phyloP scores from a whole-genome alignment of 2,329 filamentous ascomycete species.

The Aspergillus neoniger region DNA sequence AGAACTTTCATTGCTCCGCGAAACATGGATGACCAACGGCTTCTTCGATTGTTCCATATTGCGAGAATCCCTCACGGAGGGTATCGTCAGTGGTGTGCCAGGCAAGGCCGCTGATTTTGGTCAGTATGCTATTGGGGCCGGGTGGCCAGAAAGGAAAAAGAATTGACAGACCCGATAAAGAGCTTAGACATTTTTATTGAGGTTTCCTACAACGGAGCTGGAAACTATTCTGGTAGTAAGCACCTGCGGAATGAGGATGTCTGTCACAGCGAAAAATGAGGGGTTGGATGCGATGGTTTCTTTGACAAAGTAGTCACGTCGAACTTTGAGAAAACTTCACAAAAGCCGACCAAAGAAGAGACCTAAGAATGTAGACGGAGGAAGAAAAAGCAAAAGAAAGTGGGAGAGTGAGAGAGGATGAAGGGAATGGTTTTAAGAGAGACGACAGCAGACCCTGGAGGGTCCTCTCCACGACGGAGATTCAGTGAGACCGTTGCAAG shows the following conservation, averaged over 20 bases:
- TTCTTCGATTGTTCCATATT: constrained; percentile 89
- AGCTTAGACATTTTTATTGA: constrained; percentile 76
- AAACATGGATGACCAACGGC: constrained; percentile 67
- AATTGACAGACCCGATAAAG: constrained; percentile 52
- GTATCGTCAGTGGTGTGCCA: constrained; percentile 96
- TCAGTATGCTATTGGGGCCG: constrained; percentile 20
- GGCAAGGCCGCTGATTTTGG: constrained; percentile 73
- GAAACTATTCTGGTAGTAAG: constrained; percentile 5
- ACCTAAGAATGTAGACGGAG: too few species aligned
- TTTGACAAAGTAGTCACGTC: not conserved
- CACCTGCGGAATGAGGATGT: constrained; percentile 8
- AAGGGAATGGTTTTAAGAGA: not conserved
- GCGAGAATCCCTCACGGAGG: constrained; percentile 86
- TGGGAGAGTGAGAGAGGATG: not conserved
- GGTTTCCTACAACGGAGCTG: constrained; percentile 9
- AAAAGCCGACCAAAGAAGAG: not conserved
- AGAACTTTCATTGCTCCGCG: not conserved
- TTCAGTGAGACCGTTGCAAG: not conserved
- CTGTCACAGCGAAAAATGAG: not conserved
- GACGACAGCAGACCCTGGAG: constrained; percentile 4
- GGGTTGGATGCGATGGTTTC: not conserved
- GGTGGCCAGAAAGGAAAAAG: constrained; percentile 12
- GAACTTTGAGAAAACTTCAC: not conserved
- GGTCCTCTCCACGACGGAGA: not conserved
- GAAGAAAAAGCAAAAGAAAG: not conserved